Evolutionary conservation across 352 stramenopile species (phyloP), one percentile per base, ranked within the genome.

Genomic region (Pythium chondricola): DNA sequence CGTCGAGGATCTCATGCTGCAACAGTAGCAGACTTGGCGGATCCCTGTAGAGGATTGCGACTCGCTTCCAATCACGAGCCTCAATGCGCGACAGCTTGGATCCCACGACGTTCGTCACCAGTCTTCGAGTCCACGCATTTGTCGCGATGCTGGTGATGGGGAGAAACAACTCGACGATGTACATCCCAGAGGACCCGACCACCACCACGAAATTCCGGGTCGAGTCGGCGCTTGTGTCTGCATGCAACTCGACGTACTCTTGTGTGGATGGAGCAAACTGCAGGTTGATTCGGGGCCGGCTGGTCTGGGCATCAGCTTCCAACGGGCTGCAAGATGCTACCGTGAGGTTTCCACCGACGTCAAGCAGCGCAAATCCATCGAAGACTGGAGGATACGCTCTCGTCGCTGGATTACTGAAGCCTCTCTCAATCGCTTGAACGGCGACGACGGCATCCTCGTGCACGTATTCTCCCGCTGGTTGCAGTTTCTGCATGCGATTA

Each of bases 1-100:
- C 18, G 14, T 53, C 29, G 4, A 6, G 1, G 33, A 39, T 45
- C 7, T n/a, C 30, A n/a, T 31, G n/a, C 20, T 56, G 36, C 5
- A 61, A 36, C 2, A 52, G 29, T 16, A 61, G 33, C 6, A 61
- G 25, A 35, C 53, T 61, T 11, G 45, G 53, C 6, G 53, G 53
- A 3, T 20, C 16, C 6, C 38, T 6, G 37, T 51, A 48, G 35
- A 50, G 41, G 20, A 61, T 47, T 2, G 41, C 50, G 29, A 33
- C 13, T 8, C 29, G 29, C 8, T 13, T 8, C 29, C 29, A 33
- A 8, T 13, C 29, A 13, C 29, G 7, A 13, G 29, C 29, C 13
- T 33, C 7, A 8, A 33, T 8, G 8, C 7, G 8, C 29, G 29
- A 13, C 7, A 33, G 29, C 13, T 13, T 33, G 7, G 29, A 33